Conservation (phyloP, 2,329 filamentous ascomycete species). For the Fusarium equiseti region DNA sequence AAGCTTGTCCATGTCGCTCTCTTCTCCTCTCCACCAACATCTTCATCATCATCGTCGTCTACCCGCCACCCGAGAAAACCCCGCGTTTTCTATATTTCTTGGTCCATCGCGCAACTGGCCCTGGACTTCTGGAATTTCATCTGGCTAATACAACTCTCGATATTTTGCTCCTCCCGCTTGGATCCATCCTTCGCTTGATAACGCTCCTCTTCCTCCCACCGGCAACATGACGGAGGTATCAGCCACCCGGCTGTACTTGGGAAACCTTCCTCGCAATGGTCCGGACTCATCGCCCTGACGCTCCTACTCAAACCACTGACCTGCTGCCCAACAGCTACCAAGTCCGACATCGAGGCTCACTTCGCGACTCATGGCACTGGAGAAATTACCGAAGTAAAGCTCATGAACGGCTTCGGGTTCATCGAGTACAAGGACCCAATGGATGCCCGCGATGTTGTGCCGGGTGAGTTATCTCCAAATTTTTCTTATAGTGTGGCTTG, state of each 20-base stretch:
- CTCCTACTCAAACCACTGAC: slow-evolving; percentile 58
- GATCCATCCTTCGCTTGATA: slow-evolving; percentile 31
- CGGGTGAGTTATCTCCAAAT: slow-evolving; percentile 72
- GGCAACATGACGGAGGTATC: slow-evolving; percentile 86
- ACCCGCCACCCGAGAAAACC: slow-evolving; percentile 27
- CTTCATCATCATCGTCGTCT: slow-evolving; percentile 26
- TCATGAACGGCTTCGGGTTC: slow-evolving; percentile 99
- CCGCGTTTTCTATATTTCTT: slow-evolving; percentile 37
- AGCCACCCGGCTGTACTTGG: slow-evolving; percentile 94
- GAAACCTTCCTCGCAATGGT: slow-evolving; percentile 97
- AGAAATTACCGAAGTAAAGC: slow-evolving; percentile 98
- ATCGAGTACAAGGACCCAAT: slow-evolving; percentile 99
- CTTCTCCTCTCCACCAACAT: slow-evolving; percentile 46
- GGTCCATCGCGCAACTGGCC: slow-evolving; percentile 44
- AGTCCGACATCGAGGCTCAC: slow-evolving; percentile 95
- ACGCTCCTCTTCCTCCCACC: slow-evolving; percentile 33
- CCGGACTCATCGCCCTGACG: slow-evolving; percentile 54
- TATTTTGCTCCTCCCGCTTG: slow-evolving; percentile 29
- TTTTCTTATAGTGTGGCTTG: slow-evolving; percentile 35
- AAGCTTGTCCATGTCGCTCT: slow-evolving; percentile 37
- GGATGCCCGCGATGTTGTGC: slow-evolving; percentile 98
- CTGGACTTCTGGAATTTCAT: slow-evolving; percentile 42
- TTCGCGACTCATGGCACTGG: slow-evolving; percentile 96
- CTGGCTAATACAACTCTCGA: slow-evolving; percentile 25
- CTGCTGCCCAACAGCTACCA: slow-evolving; percentile 78